Conservation (phyloP, 2,329 filamentous ascomycete species). For the Fusarium tuaranense region DNA sequence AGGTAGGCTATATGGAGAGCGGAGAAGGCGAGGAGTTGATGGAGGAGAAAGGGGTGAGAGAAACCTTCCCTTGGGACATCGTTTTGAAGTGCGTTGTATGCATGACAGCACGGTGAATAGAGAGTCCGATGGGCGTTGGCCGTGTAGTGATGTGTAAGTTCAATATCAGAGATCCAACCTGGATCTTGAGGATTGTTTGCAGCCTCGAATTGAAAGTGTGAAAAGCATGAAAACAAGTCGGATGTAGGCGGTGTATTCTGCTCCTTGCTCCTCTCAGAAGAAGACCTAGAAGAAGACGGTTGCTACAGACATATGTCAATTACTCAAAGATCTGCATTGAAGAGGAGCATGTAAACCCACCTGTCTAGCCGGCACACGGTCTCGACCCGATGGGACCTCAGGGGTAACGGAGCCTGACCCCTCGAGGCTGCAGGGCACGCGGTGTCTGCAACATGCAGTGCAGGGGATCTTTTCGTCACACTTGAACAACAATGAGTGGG, state of each 20-base stretch:
- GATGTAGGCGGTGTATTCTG: not conserved
- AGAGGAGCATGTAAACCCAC: not conserved
- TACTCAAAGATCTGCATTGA: not conserved
- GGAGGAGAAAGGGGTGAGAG: conserved; percentile 10
- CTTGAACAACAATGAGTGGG: conserved; percentile 2
- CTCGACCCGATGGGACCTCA: not conserved
- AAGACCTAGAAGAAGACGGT: not conserved
- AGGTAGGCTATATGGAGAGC: conserved; percentile 18
- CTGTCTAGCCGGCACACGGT: not conserved
- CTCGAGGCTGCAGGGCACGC: conserved; percentile 19
- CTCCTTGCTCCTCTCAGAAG: not conserved
- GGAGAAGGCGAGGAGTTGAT: conserved; percentile 26
- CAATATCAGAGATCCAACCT: conserved; percentile 6
- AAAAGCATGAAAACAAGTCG: conserved; percentile 13
- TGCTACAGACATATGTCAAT: not conserved
- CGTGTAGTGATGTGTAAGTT: conserved; percentile 29
- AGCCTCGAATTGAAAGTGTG: conserved; percentile 6
- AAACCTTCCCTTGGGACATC: conserved; percentile 13
- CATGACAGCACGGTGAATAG: conserved; percentile 1
- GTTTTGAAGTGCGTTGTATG: conserved; percentile 4
- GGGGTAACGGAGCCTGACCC: not conserved
- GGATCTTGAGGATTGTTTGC: not conserved
- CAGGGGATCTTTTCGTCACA: conserved; percentile 26
- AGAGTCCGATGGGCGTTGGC: conserved; percentile 15
- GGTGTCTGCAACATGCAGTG: conserved; percentile 15